A percentile compares a stretch with the other conserved stretches of the same genome.
Conservation (phyloP, 1,284 basidiomycete species). For the Boletus semigastroideus region DNA sequence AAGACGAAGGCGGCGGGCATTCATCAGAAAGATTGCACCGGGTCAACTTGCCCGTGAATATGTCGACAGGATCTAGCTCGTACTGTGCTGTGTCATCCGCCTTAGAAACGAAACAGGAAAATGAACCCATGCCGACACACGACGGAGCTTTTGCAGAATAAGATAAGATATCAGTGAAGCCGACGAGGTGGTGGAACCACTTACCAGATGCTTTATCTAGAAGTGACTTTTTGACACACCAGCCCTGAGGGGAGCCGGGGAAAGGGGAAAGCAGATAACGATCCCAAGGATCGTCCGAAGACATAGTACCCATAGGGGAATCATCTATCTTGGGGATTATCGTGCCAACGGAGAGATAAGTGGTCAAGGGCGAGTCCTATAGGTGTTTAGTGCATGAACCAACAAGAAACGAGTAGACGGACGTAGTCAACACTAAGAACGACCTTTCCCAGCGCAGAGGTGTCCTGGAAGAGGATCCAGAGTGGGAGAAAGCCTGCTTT, state of each 20-base stretch:
- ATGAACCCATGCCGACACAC: slow-evolving; percentile 9
- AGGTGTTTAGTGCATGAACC: slow-evolving; percentile 11
- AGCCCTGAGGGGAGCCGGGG: slow-evolving; percentile 41
- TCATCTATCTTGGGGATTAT: slow-evolving; percentile 64
- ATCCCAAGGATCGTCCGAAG: slow-evolving; percentile 44
- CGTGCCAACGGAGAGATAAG: slow-evolving; percentile 50
- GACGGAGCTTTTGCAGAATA: slow-evolving; percentile 15
- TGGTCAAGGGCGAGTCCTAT: slow-evolving; percentile 56
- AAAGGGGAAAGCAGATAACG: slow-evolving; percentile 39
- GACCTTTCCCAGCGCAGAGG: slow-evolving; percentile 48
- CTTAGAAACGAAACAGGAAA: slow-evolving; percentile 47
- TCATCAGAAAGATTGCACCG: slow-evolving; percentile 36
- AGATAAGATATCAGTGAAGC: slow-evolving; percentile 29
- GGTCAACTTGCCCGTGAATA: slow-evolving; percentile 41
- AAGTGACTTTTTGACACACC: slow-evolving; percentile 49
- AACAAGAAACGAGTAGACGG: slow-evolving; percentile 13
- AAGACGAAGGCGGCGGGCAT: slow-evolving; percentile 41
- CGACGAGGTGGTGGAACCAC: neutral
- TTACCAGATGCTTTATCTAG: slow-evolving; percentile 15
- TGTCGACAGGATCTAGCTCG: slow-evolving; percentile 54
- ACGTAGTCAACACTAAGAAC: slow-evolving; percentile 53
- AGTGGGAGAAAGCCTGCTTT: slow-evolving; percentile 33
- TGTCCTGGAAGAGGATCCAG: slow-evolving; percentile 47
- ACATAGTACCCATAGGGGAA: slow-evolving; percentile 35
- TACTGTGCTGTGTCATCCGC: slow-evolving; percentile 31